A percentile compares a stretch with the other conserved stretches of the same genome.
Conservation (phyloP, 352 stramenopile genomes). For the Phytopythium mirpurense region DNA sequence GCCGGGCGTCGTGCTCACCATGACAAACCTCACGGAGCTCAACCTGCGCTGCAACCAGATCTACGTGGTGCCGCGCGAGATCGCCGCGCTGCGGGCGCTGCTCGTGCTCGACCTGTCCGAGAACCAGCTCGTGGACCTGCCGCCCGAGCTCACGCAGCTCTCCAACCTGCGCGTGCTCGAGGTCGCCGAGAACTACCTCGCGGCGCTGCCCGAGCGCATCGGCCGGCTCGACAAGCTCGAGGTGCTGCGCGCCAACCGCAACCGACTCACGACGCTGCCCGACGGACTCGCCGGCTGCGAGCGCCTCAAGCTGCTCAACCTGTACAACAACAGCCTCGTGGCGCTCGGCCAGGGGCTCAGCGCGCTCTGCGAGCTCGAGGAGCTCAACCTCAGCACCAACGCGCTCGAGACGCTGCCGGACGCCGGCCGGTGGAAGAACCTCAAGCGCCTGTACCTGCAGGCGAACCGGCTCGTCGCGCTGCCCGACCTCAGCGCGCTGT, state of each 20-base stretch:
- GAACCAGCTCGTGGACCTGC: slow-evolving; percentile 58
- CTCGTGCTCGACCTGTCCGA: slow-evolving; percentile 49
- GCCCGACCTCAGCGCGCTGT: slow-evolving; percentile 38
- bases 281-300: slow-evolving; percentile 45
- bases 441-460: slow-evolving; percentile 52
- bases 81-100: slow-evolving; percentile 37
- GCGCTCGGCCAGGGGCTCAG: slow-evolving; percentile 39
- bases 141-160: slow-evolving; percentile 39
- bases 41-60: slow-evolving; percentile 69
- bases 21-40: slow-evolving; percentile 55
- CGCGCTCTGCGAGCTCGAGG: slow-evolving; percentile 48
- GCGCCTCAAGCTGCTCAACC: slow-evolving; percentile 51
- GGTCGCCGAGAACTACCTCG: slow-evolving; percentile 53
- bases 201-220: slow-evolving; percentile 35
- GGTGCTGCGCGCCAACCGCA: slow-evolving; percentile 45
- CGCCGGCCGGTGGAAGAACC: slow-evolving; percentile 45
- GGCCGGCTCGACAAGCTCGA: slow-evolving; percentile 47
- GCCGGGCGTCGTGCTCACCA: slow-evolving; percentile 50
- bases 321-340: slow-evolving; percentile 75
- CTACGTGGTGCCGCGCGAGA: slow-evolving; percentile 42
- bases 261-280: slow-evolving; percentile 42
- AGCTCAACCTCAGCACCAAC: slow-evolving; percentile 76
- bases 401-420: slow-evolving; percentile 30
- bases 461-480: slow-evolving; percentile 43
- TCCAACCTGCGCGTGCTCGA: slow-evolving; percentile 41